Percentiles rank a stretch among this genome's conserved stretches.
phyloP scores from a whole-genome alignment of 495 filamentous ascomycete species.

The Xylaria venustula region DNA sequence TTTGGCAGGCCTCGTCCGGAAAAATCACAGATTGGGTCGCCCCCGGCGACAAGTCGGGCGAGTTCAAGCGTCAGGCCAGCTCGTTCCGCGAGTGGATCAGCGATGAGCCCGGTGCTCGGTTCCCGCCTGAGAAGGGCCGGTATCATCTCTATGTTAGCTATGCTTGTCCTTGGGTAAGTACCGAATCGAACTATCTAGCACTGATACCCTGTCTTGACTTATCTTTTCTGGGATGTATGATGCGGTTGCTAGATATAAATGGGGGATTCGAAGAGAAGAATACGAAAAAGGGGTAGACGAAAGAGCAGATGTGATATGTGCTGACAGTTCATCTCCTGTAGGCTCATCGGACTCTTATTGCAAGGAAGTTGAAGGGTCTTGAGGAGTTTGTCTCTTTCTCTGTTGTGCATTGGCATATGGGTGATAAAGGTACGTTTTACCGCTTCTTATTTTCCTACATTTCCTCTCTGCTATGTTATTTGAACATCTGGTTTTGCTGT shows the following conservation, averaged over 20 bases:
- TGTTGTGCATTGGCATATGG: conserved; percentile 66
- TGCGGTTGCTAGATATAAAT: too few relatives aligned
- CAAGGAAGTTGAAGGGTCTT: conserved; percentile 75
- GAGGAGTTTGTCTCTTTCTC: conserved; percentile 69
- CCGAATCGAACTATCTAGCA: too few relatives aligned
- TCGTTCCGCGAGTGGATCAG: conserved; percentile 73
- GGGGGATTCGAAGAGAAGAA: neutral
- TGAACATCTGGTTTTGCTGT: too few relatives aligned
- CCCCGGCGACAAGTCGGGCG: conserved; percentile 70
- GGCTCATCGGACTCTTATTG: conserved; percentile 74
- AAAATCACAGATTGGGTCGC: conserved; percentile 84
- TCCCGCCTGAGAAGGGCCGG: conserved; percentile 70
- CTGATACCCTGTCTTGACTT: too few relatives aligned
- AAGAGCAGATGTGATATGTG: too few relatives aligned
- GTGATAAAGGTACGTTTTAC: conserved; percentile 37
- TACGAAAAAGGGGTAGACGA: too few relatives aligned
- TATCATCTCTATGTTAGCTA: conserved; percentile 77
- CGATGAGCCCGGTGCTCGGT: conserved; percentile 54
- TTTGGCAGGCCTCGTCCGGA: conserved; percentile 10
- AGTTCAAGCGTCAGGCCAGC: conserved; percentile 80
- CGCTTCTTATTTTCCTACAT: neutral
- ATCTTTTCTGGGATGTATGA: too few relatives aligned
- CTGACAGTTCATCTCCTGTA: conserved; percentile 12
- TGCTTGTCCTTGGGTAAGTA: conserved; percentile 73
- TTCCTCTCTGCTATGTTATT: too few relatives aligned